Conservation (phyloP, 495 filamentous ascomycete species). For the Talaromyces wortmannii region DNA sequence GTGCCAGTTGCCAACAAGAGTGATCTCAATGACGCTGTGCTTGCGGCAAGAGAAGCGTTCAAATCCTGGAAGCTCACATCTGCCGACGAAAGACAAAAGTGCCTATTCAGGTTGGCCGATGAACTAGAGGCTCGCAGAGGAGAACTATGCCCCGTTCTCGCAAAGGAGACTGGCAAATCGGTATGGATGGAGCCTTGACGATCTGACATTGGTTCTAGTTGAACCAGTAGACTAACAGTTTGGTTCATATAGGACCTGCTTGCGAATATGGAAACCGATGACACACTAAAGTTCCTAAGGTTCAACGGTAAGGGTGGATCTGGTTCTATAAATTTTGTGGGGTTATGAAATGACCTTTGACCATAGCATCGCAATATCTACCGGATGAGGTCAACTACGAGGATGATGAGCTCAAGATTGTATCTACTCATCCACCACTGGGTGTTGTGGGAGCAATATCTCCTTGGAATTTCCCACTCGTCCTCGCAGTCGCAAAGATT, state of each 20-base stretch:
- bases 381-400: slow-evolving; percentile 17
- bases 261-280: not conserved
- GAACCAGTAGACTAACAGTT: not conserved
- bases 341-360: not conserved
- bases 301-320: not conserved
- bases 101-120: not conserved
- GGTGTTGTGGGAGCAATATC: slow-evolving; percentile 40
- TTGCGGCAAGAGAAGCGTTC: slow-evolving; percentile 40
- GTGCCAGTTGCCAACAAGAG: slow-evolving; percentile 45
- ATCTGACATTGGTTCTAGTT: not conserved
- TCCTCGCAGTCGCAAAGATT: slow-evolving; percentile 47
- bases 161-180: not conserved
- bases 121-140: not conserved
- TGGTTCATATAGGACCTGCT: not conserved
- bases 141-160: not conserved
- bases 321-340: no score
- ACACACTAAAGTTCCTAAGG: not conserved
- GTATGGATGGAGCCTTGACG: not conserved
- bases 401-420: slow-evolving; percentile 29
- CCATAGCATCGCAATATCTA: not conserved
- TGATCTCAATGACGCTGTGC: slow-evolving; percentile 49
- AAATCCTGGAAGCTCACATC: slow-evolving; percentile 28
- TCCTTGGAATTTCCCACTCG: slow-evolving; percentile 53
- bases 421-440: slow-evolving; percentile 40
- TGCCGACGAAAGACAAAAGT: not conserved